Evolutionary conservation across 2,329 filamentous ascomycete genomes (phyloP), one percentile per base, ranked within the genome.

Genomic region (Metarhizium anisopliae): DNA sequence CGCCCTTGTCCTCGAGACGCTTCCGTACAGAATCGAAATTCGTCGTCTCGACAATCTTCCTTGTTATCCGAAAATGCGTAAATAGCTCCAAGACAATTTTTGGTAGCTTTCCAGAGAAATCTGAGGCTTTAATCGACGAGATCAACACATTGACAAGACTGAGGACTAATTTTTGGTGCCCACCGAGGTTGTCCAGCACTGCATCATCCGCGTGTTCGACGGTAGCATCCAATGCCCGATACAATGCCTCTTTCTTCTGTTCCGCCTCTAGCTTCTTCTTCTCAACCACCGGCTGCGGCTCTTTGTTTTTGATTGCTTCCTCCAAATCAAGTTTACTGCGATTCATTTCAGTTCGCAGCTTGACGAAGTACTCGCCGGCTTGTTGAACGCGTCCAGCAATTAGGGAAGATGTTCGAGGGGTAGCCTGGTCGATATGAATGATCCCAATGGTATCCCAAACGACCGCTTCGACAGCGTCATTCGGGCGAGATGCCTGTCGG

Each of bases 1-100:
- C 84, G 30, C 83, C 85, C 63, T 83, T 68, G 63, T 82, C 85
- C 58, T 77, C 78, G 64, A 87, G 82, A 8, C 81, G 78, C 58
- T 82, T 82, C 45, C 84, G 77, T 16, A 88, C 79, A 55, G 80
- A 83, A 56, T 82, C 79, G 55, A 90, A 80, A 63, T 87, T 87
- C 45, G 83, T 80, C 58, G 80, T 84, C 60, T 84, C 80, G 47
- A 84, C 71, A 40, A 83, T 82, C 60, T 78, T 81, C 51, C 77
- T 82, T 47, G 84, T 77, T 56, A 84, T 85, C 40, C 79, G 83
- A 56, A 84, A 83, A 55, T 78, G 72, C 5, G 83, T 78, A 67
- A 90, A 78, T 36, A 89, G 75, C 53, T 80, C 72, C 18, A 85
- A 72, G n/a, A 81, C 69, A 18, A 77, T 75, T 60, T 80, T 80